Base-by-base conservation (phyloP, 2,329 filamentous ascomycete genomes). In the Pestalotiopsis sp. region DNA sequence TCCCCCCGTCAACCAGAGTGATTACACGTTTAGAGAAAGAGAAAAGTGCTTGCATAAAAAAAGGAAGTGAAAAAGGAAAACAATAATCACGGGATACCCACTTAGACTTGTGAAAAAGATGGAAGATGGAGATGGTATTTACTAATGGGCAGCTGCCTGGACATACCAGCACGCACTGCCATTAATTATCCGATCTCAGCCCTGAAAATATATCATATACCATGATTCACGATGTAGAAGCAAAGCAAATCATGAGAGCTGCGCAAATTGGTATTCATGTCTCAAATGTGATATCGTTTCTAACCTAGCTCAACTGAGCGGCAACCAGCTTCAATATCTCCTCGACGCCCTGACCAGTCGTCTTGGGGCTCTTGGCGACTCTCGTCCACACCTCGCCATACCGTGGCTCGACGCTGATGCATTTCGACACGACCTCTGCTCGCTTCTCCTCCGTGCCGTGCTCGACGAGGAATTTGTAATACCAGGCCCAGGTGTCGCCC, bases 401-500 rank as follows among this genome's bases (percentile, higher is more conserved):
- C 75, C 91, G 90, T 3, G 97, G 97, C 80, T 98, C 96, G 68
- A 91, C 95, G 63, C 92, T 82, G 39, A 92, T 85, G 74, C 93
- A 95, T 82, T 97, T 97, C 68, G 85, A 85, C 5, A 97, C 80
- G 39, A 98, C 92, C 77, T 98, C 96, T 38, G 85, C 88, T 76
- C 92, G 87, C 90, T 98, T 99, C 84, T 97, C 95, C 72, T 94
- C 91, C 4, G 94, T 98, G 11, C 96, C 97, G 82, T 99, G 95
- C 84, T 98, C 93, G 73, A 90, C 79, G 72, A 98, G 78, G 79
- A 98, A 99, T 80, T 95, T 95, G 80, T 94, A 96, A 80, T 98
- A 99, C 95, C 95, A 99, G 23, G 94, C 95, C 97, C 97, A 99
- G 12, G 91, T 93, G 82, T 99, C 97, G 64, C 96, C 96, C 64